A percentile compares a stretch with the other conserved stretches of the same genome.
These are phyloP conservation scores for Pinus tabuliformis DNA, from an alignment of 75 land plant species.

Conservation along the genomic window DNA sequence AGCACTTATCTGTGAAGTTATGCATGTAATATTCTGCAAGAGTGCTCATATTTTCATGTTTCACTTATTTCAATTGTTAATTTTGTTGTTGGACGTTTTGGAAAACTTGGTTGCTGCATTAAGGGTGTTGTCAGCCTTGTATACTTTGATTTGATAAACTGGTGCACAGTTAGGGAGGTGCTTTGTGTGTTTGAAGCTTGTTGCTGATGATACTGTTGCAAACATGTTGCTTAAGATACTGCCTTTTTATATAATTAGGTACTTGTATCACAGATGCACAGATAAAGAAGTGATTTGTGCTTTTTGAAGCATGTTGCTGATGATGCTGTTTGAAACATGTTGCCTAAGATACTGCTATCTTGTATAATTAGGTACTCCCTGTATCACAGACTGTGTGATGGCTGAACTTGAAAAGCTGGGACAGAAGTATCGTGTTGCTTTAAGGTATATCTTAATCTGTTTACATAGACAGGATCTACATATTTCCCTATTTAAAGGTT, in stretches of 20 bases:
- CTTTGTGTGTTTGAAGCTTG: not conserved
- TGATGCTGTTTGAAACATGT: not conserved
- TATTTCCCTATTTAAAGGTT: not conserved
- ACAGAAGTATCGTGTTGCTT: conserved; percentile 95
- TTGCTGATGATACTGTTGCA: not conserved
- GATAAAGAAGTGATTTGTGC: not conserved
- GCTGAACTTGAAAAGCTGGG: conserved; percentile 98
- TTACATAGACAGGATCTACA: not conserved
- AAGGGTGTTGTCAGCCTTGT: not conserved
- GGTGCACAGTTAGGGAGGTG: not conserved
- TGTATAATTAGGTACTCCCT: conserved; percentile 78
- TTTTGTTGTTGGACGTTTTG: not conserved
- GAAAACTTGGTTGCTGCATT: not conserved
- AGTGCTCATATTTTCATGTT: not conserved
- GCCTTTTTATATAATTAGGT: conserved; percentile 32
- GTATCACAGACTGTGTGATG: conserved; percentile 99
- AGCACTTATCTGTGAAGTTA: too few relatives aligned
- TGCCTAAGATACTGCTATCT: not conserved
- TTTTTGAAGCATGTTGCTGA: not conserved
- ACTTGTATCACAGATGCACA: conserved; percentile 60
- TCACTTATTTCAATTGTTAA: not conserved
- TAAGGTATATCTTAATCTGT: conserved; percentile 52
- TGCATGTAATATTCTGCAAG: not conserved
- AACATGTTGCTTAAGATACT: not conserved
- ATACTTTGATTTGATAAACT: not conserved